Percentiles rank a stretch among this genome's conserved stretches.
phyloP scores from a whole-genome alignment of 1,284 basidiomycete genomes.

The Tilletia indica region DNA sequence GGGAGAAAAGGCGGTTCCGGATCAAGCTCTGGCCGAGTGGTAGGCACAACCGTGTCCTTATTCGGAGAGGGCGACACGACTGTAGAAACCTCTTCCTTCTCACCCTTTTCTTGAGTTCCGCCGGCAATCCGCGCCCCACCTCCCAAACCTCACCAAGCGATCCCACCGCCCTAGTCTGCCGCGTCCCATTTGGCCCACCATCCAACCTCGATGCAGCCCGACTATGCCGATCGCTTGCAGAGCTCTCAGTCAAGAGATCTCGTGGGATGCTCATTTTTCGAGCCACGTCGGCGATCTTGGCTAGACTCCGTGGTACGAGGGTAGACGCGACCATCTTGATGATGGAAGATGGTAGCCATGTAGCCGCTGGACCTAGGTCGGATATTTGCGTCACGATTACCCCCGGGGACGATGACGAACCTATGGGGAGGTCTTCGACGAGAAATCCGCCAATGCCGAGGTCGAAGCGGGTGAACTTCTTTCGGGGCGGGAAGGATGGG shows the following conservation, averaged over 20 bases:
- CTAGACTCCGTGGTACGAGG: constrained; percentile 41
- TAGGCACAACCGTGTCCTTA: too few relatives aligned
- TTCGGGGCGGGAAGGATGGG: constrained; percentile 34
- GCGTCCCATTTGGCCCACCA: background rate
- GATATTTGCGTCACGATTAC: constrained; percentile 43
- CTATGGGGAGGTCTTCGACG: constrained; percentile 33
- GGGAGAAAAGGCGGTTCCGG: too few relatives aligned
- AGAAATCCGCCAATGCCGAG: constrained; percentile 45
- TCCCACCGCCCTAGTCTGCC: background rate
- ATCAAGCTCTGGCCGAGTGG: too few relatives aligned
- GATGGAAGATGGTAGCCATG: constrained; percentile 45
- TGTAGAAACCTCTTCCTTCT: too few relatives aligned
- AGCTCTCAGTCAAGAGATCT: constrained; percentile 9
- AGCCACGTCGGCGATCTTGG: constrained; percentile 39
- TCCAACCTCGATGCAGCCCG: too few relatives aligned
- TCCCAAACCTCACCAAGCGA: constrained; percentile 4
- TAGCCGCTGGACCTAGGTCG: constrained; percentile 43
- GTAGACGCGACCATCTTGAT: constrained; percentile 48
- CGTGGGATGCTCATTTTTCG: constrained; percentile 33
- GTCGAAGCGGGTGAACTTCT: constrained; percentile 42
- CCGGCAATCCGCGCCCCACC: background rate
- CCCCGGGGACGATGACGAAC: constrained; percentile 18
- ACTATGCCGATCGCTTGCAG: background rate
- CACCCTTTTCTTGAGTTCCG: background rate
- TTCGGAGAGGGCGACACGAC: too few relatives aligned